Conservation (phyloP, 805 yeast species). For the Hermanozyma aechmeae region DNA sequence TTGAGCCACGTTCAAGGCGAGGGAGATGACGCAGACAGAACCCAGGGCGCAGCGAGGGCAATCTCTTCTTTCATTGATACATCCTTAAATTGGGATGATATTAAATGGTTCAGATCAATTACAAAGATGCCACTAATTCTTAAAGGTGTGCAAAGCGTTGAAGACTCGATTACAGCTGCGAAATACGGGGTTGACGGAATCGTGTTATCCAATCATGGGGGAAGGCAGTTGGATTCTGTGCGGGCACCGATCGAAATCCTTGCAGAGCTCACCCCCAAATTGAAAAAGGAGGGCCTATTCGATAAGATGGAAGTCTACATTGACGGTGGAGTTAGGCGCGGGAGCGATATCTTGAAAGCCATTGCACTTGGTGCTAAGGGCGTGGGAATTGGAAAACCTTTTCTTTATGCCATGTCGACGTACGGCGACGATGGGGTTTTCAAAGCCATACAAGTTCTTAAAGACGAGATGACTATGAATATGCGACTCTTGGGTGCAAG, state of each 20-base stretch:
- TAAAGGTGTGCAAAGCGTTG: conserved; percentile 62
- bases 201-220: conserved; percentile 67
- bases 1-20: conserved; percentile 20
- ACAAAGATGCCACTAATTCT: conserved; percentile 42
- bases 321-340: conserved; percentile 75
- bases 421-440: conserved; percentile 71
- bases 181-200: conserved; percentile 54
- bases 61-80: conserved; percentile 69
- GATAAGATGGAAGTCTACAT: conserved; percentile 53
- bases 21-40: conserved; percentile 47
- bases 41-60: conserved; percentile 73
- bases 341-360: conserved; percentile 71
- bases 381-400: conserved; percentile 69
- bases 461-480: conserved; percentile 52
- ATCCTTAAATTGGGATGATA: conserved; percentile 27
- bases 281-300: conserved; percentile 31
- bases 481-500: conserved; percentile 61
- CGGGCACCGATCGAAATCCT: conserved; percentile 55
- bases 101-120: conserved; percentile 30
- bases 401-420: conserved; percentile 68
- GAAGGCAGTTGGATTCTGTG: conserved; percentile 58
- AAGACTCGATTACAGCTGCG: conserved; percentile 53
- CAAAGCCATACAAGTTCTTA: conserved; percentile 52
- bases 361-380: conserved; percentile 70
- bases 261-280: conserved; percentile 41